These are phyloP conservation scores for Arxiozyma telluris DNA, from an alignment of 1,139 yeast species.

Conservation along the genomic window DNA sequence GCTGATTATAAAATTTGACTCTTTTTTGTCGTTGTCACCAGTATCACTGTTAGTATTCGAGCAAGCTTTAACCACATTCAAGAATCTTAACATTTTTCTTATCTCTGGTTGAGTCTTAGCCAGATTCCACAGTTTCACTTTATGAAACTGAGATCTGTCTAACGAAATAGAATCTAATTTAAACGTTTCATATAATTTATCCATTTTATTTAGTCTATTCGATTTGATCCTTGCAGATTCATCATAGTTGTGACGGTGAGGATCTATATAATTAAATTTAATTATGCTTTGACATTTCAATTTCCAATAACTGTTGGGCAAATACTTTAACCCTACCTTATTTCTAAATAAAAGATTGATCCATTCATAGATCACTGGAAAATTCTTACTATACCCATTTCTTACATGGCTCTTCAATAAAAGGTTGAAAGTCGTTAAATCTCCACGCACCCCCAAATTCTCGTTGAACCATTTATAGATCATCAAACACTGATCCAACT, in stretches of 20 bases:
- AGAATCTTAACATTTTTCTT: not conserved
- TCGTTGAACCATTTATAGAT: slow-evolving; percentile 26
- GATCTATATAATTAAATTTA: slow-evolving; percentile 6
- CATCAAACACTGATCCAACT: slow-evolving; percentile 30
- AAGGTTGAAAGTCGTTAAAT: slow-evolving; percentile 26
- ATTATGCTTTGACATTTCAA: slow-evolving; percentile 18
- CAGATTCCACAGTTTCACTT: not conserved
- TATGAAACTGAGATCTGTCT: not conserved
- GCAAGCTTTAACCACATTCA: not conserved
- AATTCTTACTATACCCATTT: slow-evolving; percentile 28
- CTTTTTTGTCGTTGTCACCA: not conserved
- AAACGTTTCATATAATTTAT: slow-evolving; percentile 1
- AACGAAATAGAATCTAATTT: slow-evolving; percentile 1
- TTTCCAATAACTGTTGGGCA: slow-evolving; percentile 19
- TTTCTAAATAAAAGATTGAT: slow-evolving; percentile 5
- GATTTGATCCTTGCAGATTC: slow-evolving; percentile 1
- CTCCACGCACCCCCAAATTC: slow-evolving; percentile 23
- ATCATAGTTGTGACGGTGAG: slow-evolving; percentile 2
- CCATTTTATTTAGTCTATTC: slow-evolving; percentile 6
- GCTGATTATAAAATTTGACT: not conserved
- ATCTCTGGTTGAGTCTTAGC: not conserved
- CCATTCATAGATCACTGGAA: slow-evolving; percentile 16
- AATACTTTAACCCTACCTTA: slow-evolving; percentile 6
- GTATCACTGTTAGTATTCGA: too few relatives aligned
- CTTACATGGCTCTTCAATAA: slow-evolving; percentile 31